Evolutionary conservation across 345 rosid genomes (phyloP), one percentile per base, ranked within the genome.

Genomic region (Pugionium cornutum): DNA sequence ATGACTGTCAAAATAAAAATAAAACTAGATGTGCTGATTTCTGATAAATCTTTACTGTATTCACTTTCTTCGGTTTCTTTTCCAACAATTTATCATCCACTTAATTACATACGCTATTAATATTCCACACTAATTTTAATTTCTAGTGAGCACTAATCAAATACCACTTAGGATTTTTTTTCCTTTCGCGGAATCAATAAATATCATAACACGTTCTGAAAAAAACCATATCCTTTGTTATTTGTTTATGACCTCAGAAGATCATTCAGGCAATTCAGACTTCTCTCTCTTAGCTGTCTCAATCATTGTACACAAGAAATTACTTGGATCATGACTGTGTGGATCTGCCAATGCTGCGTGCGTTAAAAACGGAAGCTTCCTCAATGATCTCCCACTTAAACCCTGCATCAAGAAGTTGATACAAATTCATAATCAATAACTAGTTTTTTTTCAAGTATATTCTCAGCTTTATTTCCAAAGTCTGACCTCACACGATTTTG

Each of bases 351-450:
- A 95, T 46, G 88, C 81, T 41, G 95, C 87, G 45, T 94, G 92
- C 4, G 92, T 81, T 75, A 94, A 76, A 77, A 94, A 88, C 51
- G 97, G 97, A 67, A 94, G 99, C 78, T 91, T 94, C 53, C 97
- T 79, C 35, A 94, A 68, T 18, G 97, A 77, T 64, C 99, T 85
- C 74, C 97, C 97, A 70, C 97, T 90, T 80, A 90, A 61, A 29
- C 97, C 96, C 99, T 94, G 78, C 33, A 65, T 32, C 64, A 46
- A 41, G 0, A 67, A 62, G 36, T 71, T 50, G 28, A 52, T 53
- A 49, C 28, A 25, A 54, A 32, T 47, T 54, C n/a, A 48, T 32
- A 18, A 18, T 18, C 18, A 18, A 18, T 18, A 18, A 18, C 18
- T 18, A 18, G 18, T 18, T 18, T 18, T 18, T 18, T 5, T 36